Evolutionary conservation across 495 filamentous ascomycete genomes (phyloP), one percentile per base, ranked within the genome.

Genomic region (Penicillium simplicissimum): DNA sequence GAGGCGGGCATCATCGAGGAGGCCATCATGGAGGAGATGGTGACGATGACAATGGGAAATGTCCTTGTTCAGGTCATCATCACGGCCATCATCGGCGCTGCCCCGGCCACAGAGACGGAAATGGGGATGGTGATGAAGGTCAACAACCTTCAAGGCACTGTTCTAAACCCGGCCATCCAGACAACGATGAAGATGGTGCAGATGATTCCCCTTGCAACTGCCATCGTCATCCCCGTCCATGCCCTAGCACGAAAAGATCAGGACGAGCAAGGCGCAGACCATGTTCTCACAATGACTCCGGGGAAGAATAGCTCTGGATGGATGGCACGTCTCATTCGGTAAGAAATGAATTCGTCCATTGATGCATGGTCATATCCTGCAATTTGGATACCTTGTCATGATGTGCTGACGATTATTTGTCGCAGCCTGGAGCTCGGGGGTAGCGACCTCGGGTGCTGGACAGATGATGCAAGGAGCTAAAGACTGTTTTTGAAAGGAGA

Each of bases 361-460:
- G 54, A 75, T 96, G 21, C 74, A 87, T 72, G 96, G 96, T 72
- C 91, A 96, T 68, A 73, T 93, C 62, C 88, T 37, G 51, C 0
- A 52, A 75, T 15, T 69, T 31, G 65, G 11, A 37, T 64, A 19
- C 55, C 66, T 7, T 40, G 62, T 43, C 71, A 78, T 96, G 61
- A 75, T 75, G n/a, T 76, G 81, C 28, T 31, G 28, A 31, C 3
- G 28, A 31, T 31, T 31, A 31, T 31, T 7, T 31, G 28, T 31
- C 28, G 6, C 28, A 6, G 4, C 6, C 28, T 31, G 28, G 28
- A 31, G 28, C 28, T 31, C 28, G 6, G 28, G 28, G 4, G 4
- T 31, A 7, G 28, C 28, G 28, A 7, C 28, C 28, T 31, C 28
- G 38, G 88, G 80, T 25, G 65, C 84, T 79, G 33, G 23, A 49